Percentiles rank a stretch among this genome's conserved stretches.
Conservation (phyloP, 2,329 filamentous ascomycete genomes). For the Aspergillus amoenus region DNA sequence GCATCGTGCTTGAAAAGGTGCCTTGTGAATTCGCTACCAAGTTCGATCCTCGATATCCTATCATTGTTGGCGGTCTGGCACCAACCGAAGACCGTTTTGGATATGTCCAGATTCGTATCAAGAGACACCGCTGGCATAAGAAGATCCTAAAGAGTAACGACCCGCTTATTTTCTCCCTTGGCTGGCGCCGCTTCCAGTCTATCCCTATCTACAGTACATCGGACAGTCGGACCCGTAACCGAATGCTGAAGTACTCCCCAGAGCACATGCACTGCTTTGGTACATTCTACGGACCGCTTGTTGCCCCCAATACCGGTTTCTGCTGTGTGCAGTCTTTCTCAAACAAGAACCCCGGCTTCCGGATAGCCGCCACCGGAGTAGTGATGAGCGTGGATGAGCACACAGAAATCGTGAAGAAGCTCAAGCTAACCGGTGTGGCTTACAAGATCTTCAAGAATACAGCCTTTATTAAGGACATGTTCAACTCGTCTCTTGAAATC, state of each 20-base stretch:
- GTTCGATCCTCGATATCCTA: constrained; percentile 78
- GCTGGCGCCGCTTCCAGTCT: constrained; percentile 93
- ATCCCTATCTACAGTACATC: constrained; percentile 92
- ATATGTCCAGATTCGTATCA: constrained; percentile 93
- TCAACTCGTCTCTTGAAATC: constrained; percentile 86
- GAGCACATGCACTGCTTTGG: constrained; percentile 99
- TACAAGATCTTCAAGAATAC: constrained; percentile 99
- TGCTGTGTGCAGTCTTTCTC: constrained; percentile 89
- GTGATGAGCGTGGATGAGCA: constrained; percentile 93
- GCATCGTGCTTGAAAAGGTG: constrained; percentile 83
- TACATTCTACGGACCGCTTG: constrained; percentile 91
- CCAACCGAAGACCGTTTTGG: constrained; percentile 95
- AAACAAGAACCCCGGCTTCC: constrained; percentile 81
- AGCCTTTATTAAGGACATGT: constrained; percentile 98
- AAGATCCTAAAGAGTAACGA: constrained; percentile 98
- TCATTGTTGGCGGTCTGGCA: constrained; percentile 88
- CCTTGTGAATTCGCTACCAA: constrained; percentile 83
- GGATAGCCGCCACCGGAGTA: constrained; percentile 90
- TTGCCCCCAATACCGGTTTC: constrained; percentile 94
- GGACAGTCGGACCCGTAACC: constrained; percentile 87
- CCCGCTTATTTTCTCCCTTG: constrained; percentile 92
- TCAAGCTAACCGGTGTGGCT: constrained; percentile 89
- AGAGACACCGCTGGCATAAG: constrained; percentile 98
- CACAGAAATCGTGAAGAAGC: constrained; percentile 98
- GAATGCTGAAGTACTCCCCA: constrained; percentile 98